Conservation (phyloP, 176 grass and related monocot species). For the Otatea glauca region DNA sequence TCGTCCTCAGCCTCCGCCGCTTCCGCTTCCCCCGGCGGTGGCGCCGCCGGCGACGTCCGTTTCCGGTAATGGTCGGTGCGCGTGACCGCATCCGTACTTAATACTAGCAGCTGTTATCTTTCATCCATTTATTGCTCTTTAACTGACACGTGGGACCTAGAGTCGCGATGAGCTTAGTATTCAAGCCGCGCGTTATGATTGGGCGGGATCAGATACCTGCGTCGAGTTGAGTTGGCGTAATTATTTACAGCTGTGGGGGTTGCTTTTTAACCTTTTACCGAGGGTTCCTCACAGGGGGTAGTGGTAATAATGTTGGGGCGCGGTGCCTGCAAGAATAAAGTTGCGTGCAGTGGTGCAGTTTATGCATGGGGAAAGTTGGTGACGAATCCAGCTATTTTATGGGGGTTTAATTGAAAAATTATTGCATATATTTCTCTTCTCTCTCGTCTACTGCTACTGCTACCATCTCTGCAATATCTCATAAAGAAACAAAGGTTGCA, state of each 20-base stretch:
- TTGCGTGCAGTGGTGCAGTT: conserved; percentile 28
- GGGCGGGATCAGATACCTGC: conserved; percentile 20
- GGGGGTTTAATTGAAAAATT: background rate
- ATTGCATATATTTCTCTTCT: background rate
- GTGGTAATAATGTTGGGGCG: conserved; percentile 31
- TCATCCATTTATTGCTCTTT: conserved; percentile 41
- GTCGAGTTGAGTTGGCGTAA: conserved; percentile 28
- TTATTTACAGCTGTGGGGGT: conserved; percentile 46
- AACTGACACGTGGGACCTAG: conserved; percentile 34
- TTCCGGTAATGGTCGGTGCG: conserved; percentile 77
- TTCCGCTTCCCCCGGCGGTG: conserved; percentile 21
- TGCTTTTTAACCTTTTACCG: conserved; percentile 50
- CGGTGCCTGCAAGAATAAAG: conserved; percentile 41
- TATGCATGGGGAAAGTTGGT: conserved; percentile 47
- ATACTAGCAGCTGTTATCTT: conserved; percentile 8
- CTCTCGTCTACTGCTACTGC: background rate
- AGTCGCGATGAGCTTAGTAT: background rate
- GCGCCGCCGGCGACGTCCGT: conserved; percentile 68
- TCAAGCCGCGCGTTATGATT: conserved; percentile 48
- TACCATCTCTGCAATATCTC: background rate
- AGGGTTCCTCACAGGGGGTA: background rate
- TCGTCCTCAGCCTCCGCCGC: background rate
- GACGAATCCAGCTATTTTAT: conserved; percentile 35
- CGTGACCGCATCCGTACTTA: conserved; percentile 35
- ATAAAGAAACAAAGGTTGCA: conserved; percentile 30